Conservation (phyloP, 2,329 filamentous ascomycete genomes). For the Rutstroemia sydowiana region DNA sequence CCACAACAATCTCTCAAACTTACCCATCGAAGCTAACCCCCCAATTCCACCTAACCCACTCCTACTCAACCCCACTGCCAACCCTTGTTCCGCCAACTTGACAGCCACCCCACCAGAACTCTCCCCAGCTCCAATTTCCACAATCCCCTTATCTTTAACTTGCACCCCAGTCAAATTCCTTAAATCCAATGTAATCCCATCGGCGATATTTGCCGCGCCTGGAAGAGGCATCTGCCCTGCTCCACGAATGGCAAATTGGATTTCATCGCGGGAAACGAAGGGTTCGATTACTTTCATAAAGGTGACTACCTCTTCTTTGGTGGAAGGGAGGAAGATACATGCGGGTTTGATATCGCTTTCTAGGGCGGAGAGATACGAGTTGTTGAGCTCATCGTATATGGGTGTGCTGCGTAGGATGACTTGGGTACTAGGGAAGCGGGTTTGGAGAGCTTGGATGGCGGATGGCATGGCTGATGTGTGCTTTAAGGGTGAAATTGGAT, state of each 20-base stretch:
- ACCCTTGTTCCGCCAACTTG: too few relatives aligned
- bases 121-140: too few relatives aligned
- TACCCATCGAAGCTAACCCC: too few relatives aligned
- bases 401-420: not conserved
- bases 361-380: not conserved
- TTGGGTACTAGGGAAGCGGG: too few relatives aligned
- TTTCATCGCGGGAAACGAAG: not conserved
- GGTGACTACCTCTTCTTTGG: not conserved
- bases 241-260: not conserved
- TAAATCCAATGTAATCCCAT: slow-evolving; percentile 1
- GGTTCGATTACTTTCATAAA: not conserved
- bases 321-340: not conserved
- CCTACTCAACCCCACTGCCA: too few relatives aligned
- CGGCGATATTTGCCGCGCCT: not conserved
- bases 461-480: too few relatives aligned
- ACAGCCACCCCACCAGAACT: too few relatives aligned
- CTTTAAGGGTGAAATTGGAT: too few relatives aligned
- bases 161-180: not conserved
- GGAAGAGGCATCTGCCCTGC: not conserved
- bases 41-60: too few relatives aligned
- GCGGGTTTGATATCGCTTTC: not conserved
- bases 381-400: not conserved
- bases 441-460: too few relatives aligned
- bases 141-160: too few relatives aligned
- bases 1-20: too few relatives aligned